These are phyloP conservation scores for Oenanthe javanica DNA, from an alignment of 140 eudicot species.

Conservation along the genomic window DNA sequence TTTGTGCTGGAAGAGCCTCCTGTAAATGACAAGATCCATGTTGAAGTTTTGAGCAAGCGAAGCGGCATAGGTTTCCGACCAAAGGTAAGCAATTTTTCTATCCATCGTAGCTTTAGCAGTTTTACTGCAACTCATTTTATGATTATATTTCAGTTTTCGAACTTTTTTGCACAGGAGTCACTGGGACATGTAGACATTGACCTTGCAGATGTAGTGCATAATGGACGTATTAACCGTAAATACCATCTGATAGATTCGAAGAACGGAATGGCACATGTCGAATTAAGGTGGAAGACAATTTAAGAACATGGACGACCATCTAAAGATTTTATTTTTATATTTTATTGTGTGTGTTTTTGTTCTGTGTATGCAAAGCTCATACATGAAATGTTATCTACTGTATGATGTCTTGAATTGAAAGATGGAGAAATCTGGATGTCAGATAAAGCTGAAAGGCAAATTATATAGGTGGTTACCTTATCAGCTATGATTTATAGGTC, in stretches of 20 bases:
- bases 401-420: not conserved
- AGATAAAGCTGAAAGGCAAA: not conserved
- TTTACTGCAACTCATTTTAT: not conserved
- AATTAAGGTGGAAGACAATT: slow-evolving; percentile 66
- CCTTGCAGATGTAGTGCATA: slow-evolving; percentile 78
- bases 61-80: slow-evolving; percentile 48
- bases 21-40: slow-evolving; percentile 55
- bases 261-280: slow-evolving; percentile 74
- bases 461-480: not conserved
- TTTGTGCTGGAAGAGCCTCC: slow-evolving; percentile 89
- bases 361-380: not conserved
- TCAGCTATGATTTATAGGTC: not conserved
- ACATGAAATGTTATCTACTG: not conserved
- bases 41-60: slow-evolving; percentile 63
- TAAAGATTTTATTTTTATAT: no score
- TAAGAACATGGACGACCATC: slow-evolving; percentile 16
- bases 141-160: not conserved
- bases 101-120: not conserved
- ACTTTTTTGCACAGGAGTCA: slow-evolving; percentile 43
- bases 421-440: not conserved
- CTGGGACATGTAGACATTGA: slow-evolving; percentile 77
- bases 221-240: slow-evolving; percentile 75
- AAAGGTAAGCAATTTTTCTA: slow-evolving; percentile 34
- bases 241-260: slow-evolving; percentile 76
- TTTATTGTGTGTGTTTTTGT: not conserved